Base-by-base conservation (phyloP, 1,284 basidiomycete genomes). In the Ganoderma meredithae region DNA sequence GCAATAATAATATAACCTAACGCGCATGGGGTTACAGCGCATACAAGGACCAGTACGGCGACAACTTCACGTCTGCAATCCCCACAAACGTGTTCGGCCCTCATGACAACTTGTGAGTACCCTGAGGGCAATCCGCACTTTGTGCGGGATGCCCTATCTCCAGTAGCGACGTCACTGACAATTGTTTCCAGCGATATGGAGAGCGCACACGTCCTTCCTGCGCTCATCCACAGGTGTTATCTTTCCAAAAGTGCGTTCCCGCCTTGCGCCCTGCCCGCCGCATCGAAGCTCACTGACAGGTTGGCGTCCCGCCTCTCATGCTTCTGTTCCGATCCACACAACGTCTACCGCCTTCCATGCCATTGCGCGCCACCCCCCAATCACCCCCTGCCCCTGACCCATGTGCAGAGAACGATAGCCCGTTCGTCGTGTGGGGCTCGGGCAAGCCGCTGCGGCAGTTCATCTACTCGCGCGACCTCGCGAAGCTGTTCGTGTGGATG, bases 1-100 rank as follows among this genome's bases (percentile, higher is more conserved):
- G 6, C 13, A 31, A 56, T 13, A 31, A 56, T 13, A 31, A 9
- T 19, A 7, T 0, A 17, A 6, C 19, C 33, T 56, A 39, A 52
- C 40, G 43, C 27, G 27, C 36, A 40, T 36, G 61, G 49, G 55
- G 9, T 33, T 63, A 7, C 71, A 95, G 94, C 71, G 95, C 95
- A 0, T 97, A 97, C 85, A 91, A 95, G 80, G 93, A 96, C 73
- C 91, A 96, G 79, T 95, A 91, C 75, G 95, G 95, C 12, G 90
- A 89, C 81, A 94, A 94, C 80, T 97, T 96, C 78, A 96, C 95
- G 1, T 93, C 93, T 41, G 95, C 95, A 13, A 97, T 97, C 76
- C 95, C 95, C 1, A 97, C 95, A 12, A 97, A 96, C 77, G 89
- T 97, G 19, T 97, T 96, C 76, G 95, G 95, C 9, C 91, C 92